Evolutionary conservation across 108 stramenopile genomes (phyloP), one percentile per base, ranked within the genome.

Genomic region (Craspedostauros australis): DNA sequence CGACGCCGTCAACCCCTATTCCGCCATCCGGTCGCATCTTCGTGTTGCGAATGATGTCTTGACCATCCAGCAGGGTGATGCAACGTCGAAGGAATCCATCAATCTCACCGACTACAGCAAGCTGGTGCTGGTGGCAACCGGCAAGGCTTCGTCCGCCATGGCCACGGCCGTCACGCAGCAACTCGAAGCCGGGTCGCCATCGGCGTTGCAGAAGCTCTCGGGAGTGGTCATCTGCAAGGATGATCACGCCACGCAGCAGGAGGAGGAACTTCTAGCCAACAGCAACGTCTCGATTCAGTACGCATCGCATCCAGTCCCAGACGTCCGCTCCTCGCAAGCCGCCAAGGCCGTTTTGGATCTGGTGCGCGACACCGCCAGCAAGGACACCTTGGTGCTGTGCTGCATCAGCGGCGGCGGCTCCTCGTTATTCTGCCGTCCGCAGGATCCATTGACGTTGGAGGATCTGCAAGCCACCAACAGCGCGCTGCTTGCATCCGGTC

Each of bases 351-450:
- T 87, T 37, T 44, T 88, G 37, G 27, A 76, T 3, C 30, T 83
- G 40, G 72, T 76, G 23, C 45, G 50, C 11, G 54, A 73, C 24
- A 50, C 47, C 19, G 60, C 68, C 21, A 54, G 64, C 4, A 21
- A 39, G 5, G 40, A 56, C 9, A 86, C 85, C 1, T 54, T 92
- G 14, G 66, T 86, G 1, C 11, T 92, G 5, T 72, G 64, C 7
- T 86, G 84, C 46, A 86, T 92, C 5, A 81, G 79, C 54, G 90
- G 90, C 16, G 90, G 90, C 45, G 90, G 90, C 7, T 92, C 90
- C 1, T 68, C 90, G 5, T 59, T 92, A 0, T 88, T 88, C 53
- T 87, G 86, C 54, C 70, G 67, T 21, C 90, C 90, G 14, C 32
- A 52, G 20, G 45, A 64, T n/a, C 63, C 73, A 1, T 54, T 92